Base-by-base conservation (phyloP, 148 eudicot species). In the Bassia scoparia region DNA sequence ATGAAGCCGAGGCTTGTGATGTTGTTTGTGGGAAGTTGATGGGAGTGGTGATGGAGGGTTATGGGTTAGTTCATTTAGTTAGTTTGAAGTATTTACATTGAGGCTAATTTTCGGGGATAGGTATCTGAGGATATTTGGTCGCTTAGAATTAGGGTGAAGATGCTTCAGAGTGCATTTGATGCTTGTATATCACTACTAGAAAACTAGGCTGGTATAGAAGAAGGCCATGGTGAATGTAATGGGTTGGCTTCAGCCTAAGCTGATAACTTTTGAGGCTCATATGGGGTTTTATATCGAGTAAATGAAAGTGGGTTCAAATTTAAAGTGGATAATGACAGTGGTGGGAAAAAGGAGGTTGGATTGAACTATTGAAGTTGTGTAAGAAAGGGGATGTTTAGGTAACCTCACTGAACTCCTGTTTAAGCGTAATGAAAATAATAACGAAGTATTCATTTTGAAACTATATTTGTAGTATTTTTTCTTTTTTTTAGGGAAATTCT, bases 191-290 rank as follows among this genome's bases (percentile, higher is more conserved):
- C 97, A 18, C 86, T 95, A 68, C 72, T 89, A 55, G 97, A 95
- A 38, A 76, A 70, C 78, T 23, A 89, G 89, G 87, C 88, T 81
- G 77, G 53, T 79, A 65, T 95, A 97, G 99, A 92, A 84, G 63
- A 95, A 75, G 82, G 87, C 94, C 76, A 88, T 95, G 96, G 86
- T 86, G 92, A 89, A 68, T 79, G 90, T 85, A 66, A 92, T 95
- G 97, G 85, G 83, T 52, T 95, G 99, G 99, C 77, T 91, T 67
- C 84, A 96, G 34, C 99, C 99, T 18, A 97, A 95, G 84, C 89
- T 95, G 58, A 79, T 82, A 27, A 87, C 87, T 74, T 89, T 96
- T 20, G 99, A 92, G 81, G 86, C 85, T 75, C 83, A 70, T 95
- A 95, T 81, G 87, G 92, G 75, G 83, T 70, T 46, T 69, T 18